These are phyloP conservation scores for Serendipita sp. DNA, from an alignment of 768 basidiomycete species.

Conservation along the genomic window DNA sequence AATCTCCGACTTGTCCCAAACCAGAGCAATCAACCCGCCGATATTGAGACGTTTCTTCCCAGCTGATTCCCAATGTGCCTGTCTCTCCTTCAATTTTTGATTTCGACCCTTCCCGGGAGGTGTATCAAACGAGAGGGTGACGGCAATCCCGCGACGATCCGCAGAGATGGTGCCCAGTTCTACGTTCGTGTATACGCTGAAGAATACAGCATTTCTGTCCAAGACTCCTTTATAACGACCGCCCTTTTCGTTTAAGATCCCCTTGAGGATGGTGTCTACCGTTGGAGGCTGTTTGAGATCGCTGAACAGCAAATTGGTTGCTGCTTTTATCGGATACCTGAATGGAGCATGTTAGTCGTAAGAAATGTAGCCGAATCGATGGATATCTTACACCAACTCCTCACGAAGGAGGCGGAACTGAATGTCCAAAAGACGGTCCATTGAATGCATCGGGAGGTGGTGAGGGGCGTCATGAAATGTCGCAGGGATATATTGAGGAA, in stretches of 20 bases:
- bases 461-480: slow-evolving; percentile 46
- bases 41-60: slow-evolving; percentile 39
- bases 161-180: slow-evolving; percentile 5
- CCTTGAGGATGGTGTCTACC: slow-evolving; percentile 4
- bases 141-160: slow-evolving; percentile 31
- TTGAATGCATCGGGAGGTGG: slow-evolving; percentile 36
- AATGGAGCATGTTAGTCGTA: slow-evolving; percentile 44
- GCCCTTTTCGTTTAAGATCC: slow-evolving; percentile 11
- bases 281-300: neutral
- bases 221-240: slow-evolving; percentile 13
- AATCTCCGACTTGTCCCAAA: slow-evolving; percentile 24
- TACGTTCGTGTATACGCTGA: slow-evolving; percentile 13
- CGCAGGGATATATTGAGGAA: slow-evolving; percentile 42
- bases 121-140: slow-evolving; percentile 29
- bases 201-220: slow-evolving; percentile 9
- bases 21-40: slow-evolving; percentile 47
- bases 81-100: slow-evolving; percentile 22
- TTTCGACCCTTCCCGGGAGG: slow-evolving; percentile 44
- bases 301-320: neutral
- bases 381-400: slow-evolving; percentile 37
- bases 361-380: slow-evolving; percentile 53
- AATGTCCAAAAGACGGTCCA: slow-evolving; percentile 27
- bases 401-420: no score
- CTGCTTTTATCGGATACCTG: neutral
- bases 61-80: slow-evolving; percentile 43